phyloP scores from a whole-genome alignment of 2,329 filamentous ascomycete species.

The Colletotrichum siamense region DNA sequence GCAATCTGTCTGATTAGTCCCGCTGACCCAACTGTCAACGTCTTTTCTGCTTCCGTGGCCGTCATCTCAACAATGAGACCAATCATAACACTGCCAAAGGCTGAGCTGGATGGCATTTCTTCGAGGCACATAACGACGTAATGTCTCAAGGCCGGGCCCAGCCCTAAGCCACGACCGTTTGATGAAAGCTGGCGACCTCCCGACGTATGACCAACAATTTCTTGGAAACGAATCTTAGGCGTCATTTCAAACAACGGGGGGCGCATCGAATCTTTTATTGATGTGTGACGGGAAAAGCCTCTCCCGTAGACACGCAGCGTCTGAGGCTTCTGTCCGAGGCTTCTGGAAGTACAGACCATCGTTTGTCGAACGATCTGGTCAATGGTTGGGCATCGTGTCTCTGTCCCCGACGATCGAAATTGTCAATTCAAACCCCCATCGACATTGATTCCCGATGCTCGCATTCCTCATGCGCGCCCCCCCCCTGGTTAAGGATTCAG shows the following conservation, averaged over 20 bases:
- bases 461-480: neutral
- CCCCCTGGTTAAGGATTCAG: neutral
- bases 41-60: neutral
- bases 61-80: neutral
- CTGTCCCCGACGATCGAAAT: neutral
- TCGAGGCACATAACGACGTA: constrained; percentile 3
- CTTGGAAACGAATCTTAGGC: neutral
- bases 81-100: neutral
- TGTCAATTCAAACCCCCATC: neutral
- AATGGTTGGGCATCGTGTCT: neutral
- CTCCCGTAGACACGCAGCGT: neutral
- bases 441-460: neutral
- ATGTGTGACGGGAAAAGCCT: neutral
- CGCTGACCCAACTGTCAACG: neutral
- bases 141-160: constrained; percentile 7
- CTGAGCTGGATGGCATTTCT: neutral
- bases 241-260: neutral
- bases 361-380: neutral
- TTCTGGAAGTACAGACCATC: neutral
- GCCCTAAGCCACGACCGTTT: constrained; percentile 15
- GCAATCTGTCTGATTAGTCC: neutral
- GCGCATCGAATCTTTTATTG: neutral
- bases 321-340: neutral
- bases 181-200: neutral
- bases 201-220: neutral